Conservation (phyloP, 768 basidiomycete genomes). For the Holtermanniella nyarrowii region DNA sequence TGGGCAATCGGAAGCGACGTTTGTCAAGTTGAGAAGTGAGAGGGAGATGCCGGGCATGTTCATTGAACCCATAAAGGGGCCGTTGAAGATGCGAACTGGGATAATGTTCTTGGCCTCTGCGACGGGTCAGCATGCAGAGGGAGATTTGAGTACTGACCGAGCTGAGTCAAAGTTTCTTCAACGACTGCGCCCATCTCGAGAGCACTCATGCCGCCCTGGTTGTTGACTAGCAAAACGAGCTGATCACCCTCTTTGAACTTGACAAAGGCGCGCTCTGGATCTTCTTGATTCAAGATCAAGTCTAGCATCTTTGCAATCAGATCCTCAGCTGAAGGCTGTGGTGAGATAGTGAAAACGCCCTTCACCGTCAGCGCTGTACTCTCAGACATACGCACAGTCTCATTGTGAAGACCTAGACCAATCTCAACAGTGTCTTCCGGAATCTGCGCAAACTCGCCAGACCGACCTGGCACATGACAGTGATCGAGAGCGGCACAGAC, state of each 20-base stretch:
- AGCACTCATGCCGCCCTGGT: constrained; percentile 74
- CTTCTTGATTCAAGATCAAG: constrained; percentile 57
- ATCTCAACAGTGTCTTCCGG: constrained; percentile 63
- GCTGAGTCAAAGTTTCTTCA: constrained; percentile 47
- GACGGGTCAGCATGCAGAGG: neutral
- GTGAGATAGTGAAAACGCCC: constrained; percentile 34
- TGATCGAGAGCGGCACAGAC: constrained; percentile 82
- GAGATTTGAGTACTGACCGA: constrained; percentile 44
- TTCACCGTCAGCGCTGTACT: constrained; percentile 34
- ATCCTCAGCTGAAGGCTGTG: constrained; percentile 56
- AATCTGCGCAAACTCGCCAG: constrained; percentile 51
- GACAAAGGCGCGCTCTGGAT: constrained; percentile 55
- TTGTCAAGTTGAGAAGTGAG: constrained; percentile 52
- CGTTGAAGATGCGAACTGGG: constrained; percentile 46
- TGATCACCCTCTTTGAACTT: constrained; percentile 35
- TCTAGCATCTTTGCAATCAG: constrained; percentile 63
- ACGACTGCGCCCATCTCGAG: constrained; percentile 66
- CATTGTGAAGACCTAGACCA: constrained; percentile 79
- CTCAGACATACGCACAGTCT: constrained; percentile 58
- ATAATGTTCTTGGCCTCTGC: constrained; percentile 30
- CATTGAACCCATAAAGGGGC: constrained; percentile 64
- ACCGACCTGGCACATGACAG: constrained; percentile 75
- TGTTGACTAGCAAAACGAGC: constrained; percentile 67
- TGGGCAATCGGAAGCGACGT: constrained; percentile 32
- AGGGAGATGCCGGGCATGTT: constrained; percentile 91